Evolutionary conservation across 2,329 filamentous ascomycete genomes (phyloP).

Genomic region (Aureobasidium melanogenum): DNA sequence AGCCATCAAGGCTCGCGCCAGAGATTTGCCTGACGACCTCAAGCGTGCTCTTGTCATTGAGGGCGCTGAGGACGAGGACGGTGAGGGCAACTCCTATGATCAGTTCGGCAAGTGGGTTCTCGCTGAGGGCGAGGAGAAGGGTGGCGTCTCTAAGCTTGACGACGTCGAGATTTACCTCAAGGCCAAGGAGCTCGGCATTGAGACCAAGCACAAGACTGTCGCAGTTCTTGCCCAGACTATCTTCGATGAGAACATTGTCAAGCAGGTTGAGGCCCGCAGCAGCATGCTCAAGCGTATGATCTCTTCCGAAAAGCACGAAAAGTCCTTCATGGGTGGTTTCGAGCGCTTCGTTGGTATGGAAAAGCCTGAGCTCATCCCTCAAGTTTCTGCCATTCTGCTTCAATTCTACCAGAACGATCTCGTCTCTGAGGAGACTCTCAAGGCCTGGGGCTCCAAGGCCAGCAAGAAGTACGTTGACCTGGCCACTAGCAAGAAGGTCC

Average conservation of each 20-base stretch:
- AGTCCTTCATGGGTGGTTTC: constrained; percentile 87
- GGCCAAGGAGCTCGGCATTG: constrained; percentile 91
- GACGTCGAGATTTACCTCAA: constrained; percentile 92
- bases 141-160: constrained; percentile 67
- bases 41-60: constrained; percentile 71
- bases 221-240: constrained; percentile 87
- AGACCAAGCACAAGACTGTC: constrained; percentile 86
- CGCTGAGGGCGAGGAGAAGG: constrained; percentile 60
- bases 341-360: constrained; percentile 86
- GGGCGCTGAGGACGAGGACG: constrained; percentile 71
- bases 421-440: constrained; percentile 76
- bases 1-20: constrained; percentile 87
- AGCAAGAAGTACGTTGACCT: constrained; percentile 98
- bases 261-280: constrained; percentile 77
- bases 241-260: constrained; percentile 81
- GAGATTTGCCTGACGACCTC: constrained; percentile 86
- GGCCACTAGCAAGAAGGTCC: constrained; percentile 83
- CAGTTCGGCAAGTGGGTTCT: constrained; percentile 90
- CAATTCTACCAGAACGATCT: constrained; percentile 87
- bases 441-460: constrained; percentile 85
- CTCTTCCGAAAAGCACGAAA: constrained; percentile 87
- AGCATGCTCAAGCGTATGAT: constrained; percentile 81
- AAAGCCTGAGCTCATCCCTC: constrained; percentile 65
- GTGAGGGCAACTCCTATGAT: constrained; percentile 73
- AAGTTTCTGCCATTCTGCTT: constrained; percentile 79